These are phyloP conservation scores for Epichloe typhina DNA, from an alignment of 2,329 filamentous ascomycete genomes.

Conservation along the genomic window DNA sequence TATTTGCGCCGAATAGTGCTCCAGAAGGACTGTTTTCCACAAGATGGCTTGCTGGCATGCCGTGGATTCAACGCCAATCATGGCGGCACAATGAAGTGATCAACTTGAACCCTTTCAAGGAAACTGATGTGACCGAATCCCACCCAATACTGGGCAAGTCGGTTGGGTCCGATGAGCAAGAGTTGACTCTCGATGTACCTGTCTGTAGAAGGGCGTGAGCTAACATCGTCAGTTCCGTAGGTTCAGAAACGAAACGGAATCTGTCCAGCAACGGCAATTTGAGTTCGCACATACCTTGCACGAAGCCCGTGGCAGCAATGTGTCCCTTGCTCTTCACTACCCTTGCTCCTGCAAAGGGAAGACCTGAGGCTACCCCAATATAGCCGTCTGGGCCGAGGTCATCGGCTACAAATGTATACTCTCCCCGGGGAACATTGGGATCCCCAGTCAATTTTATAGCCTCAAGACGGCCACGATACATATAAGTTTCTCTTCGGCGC, in stretches of 20 bases:
- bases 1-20: no score
- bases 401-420: constrained; percentile 67
- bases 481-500: constrained; percentile 31
- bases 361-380: constrained; percentile 49
- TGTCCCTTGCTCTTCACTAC: constrained; percentile 66
- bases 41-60: no score
- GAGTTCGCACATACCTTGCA: constrained; percentile 43
- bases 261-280: neutral
- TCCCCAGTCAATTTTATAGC: constrained; percentile 90
- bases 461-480: constrained; percentile 57
- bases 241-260: neutral
- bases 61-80: neutral
- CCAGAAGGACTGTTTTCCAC: no score
- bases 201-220: constrained; percentile 32
- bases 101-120: constrained; percentile 47
- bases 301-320: constrained; percentile 61
- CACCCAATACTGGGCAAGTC: constrained; percentile 73
- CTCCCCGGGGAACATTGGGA: constrained; percentile 69
- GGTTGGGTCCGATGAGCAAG: constrained; percentile 64
- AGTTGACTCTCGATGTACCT: constrained; percentile 63
- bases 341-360: constrained; percentile 58
- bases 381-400: constrained; percentile 60
- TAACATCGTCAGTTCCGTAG: neutral
- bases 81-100: constrained; percentile 28
- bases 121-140: constrained; percentile 46